These are phyloP conservation scores for Hippophae gyantsensis DNA, from an alignment of 306 rosid species.

Conservation along the genomic window DNA sequence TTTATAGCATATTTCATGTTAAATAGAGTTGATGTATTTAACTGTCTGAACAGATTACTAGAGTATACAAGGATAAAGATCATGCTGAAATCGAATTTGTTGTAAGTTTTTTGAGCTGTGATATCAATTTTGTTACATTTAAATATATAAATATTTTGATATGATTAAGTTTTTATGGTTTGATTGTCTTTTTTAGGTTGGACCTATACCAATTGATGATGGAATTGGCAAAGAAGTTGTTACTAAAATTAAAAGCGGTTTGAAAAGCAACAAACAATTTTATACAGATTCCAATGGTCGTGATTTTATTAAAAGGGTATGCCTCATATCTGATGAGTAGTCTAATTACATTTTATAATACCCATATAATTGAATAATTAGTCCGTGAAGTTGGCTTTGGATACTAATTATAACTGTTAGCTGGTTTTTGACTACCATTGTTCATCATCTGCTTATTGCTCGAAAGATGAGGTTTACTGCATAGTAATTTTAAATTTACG, in stretches of 20 bases:
- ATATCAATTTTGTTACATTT: not conserved
- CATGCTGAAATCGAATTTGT: slow-evolving; percentile 34
- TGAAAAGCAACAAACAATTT: slow-evolving; percentile 22
- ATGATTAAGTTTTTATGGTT: not conserved
- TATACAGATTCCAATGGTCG: slow-evolving; percentile 39
- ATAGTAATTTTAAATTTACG: not conserved
- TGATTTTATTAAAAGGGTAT: slow-evolving; percentile 35
- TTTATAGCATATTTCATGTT: not conserved
- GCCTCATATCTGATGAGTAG: not conserved
- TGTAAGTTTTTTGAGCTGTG: slow-evolving; percentile 14
- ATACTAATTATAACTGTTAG: not conserved
- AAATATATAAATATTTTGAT: not conserved
- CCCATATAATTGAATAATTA: not conserved
- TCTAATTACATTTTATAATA: not conserved
- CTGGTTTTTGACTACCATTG: not conserved
- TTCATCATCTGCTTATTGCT: not conserved
- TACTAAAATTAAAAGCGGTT: slow-evolving; percentile 25
- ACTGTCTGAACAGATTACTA: slow-evolving; percentile 26
- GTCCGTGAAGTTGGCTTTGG: not conserved
- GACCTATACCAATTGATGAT: slow-evolving; percentile 38
- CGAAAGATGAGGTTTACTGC: not conserved
- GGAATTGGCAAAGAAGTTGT: slow-evolving; percentile 33
- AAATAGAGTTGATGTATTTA: not conserved
- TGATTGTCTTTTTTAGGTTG: slow-evolving; percentile 21
- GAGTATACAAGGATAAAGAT: slow-evolving; percentile 36